Evolutionary conservation across 75 land plant species (phyloP).

Genomic region (Pseudotsuga menziesii): DNA sequence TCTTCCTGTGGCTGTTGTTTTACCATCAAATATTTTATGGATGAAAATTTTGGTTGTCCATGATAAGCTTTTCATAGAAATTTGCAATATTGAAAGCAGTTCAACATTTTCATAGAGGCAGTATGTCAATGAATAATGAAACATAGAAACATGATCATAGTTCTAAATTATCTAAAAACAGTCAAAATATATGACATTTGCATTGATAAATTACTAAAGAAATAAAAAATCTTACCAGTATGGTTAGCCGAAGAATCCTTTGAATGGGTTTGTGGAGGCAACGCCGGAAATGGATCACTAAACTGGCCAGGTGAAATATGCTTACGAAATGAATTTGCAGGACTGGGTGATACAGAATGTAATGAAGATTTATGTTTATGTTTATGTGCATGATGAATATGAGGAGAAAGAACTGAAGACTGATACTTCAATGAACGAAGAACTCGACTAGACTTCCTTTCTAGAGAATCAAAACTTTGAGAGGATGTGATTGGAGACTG

Average conservation of each 20-base stretch:
- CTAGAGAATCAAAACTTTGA: neutral
- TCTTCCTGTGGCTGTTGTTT: too few relatives aligned
- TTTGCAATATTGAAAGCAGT: too few relatives aligned
- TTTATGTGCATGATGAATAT: neutral
- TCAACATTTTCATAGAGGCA: too few relatives aligned
- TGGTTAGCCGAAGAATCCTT: neutral
- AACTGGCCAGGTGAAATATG: neutral
- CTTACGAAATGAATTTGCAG: neutral
- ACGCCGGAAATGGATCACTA: conserved; percentile 6
- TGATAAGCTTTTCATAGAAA: too few relatives aligned
- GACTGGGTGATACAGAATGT: neutral
- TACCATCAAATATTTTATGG: too few relatives aligned
- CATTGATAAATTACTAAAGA: neutral
- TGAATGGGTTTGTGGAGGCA: neutral
- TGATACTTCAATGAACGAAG: neutral
- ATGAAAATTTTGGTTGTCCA: too few relatives aligned
- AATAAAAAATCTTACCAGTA: neutral
- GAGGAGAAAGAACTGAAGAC: neutral
- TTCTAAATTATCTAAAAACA: neutral
- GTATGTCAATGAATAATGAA: neutral
- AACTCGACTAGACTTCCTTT: neutral
- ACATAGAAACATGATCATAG: neutral
- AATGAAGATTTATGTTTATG: neutral
- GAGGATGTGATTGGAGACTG: neutral
- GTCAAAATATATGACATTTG: neutral